Evolutionary conservation across 495 filamentous ascomycete genomes (phyloP).

Genomic region (Lasiosphaeris hirsuta): DNA sequence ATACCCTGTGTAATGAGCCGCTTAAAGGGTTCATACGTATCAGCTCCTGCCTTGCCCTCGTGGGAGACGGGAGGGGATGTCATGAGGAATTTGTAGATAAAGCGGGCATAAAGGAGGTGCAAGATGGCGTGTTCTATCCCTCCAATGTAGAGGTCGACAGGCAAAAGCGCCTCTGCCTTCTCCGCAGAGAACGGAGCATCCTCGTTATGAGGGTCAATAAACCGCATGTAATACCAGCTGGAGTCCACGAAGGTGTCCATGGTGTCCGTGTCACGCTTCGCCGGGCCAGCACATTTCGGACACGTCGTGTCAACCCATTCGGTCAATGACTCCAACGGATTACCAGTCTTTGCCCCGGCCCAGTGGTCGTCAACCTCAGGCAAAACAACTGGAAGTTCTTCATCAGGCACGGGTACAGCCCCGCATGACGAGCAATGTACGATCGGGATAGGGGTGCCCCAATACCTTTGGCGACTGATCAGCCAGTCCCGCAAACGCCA

Average conservation of each 20-base stretch:
- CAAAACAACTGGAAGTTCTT: conserved; percentile 72
- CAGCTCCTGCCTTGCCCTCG: conserved; percentile 11
- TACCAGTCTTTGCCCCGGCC: conserved; percentile 67
- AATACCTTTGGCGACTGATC: conserved; percentile 83
- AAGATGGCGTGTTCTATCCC: conserved; percentile 89
- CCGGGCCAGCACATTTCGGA: conserved; percentile 65
- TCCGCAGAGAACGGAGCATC: conserved; percentile 57
- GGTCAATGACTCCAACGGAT: conserved; percentile 65
- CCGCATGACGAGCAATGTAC: conserved; percentile 79
- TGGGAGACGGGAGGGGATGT: conserved; percentile 42
- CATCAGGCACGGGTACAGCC: conserved; percentile 69
- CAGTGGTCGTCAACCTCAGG: conserved; percentile 67
- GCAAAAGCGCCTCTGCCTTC: conserved; percentile 52
- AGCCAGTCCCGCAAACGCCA: conserved; percentile 86
- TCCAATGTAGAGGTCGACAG: conserved; percentile 83
- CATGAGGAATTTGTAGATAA: conserved; percentile 82
- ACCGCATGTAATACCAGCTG: conserved; percentile 88
- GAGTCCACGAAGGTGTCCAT: conserved; percentile 97
- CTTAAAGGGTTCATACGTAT: conserved; percentile 67
- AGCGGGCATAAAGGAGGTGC: conserved; percentile 86
- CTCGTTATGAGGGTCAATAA: conserved; percentile 64
- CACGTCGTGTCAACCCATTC: conserved; percentile 76
- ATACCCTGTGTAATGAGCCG: conserved; percentile 82
- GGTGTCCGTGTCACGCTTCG: conserved; percentile 84
- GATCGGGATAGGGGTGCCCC: conserved; percentile 88